Evolutionary conservation across 225 moss, liverwort and hornwort genomes (phyloP).

Genomic region (Ulota crispa): DNA sequence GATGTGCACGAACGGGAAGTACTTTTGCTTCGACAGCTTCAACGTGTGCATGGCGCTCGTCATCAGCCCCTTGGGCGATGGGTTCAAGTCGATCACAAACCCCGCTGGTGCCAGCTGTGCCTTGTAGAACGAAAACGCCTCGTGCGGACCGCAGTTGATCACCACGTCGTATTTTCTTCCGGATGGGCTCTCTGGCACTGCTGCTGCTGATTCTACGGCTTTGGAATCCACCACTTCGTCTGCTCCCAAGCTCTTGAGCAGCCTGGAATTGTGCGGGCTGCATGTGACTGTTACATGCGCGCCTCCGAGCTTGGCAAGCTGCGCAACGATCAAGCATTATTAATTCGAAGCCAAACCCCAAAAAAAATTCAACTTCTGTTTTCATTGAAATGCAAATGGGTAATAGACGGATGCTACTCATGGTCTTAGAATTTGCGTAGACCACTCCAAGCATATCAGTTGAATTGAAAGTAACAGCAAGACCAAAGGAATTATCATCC

Average conservation of each 20-base stretch:
- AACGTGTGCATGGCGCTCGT: constrained; percentile 31
- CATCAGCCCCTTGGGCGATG: constrained; percentile 9
- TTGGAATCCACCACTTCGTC: constrained; percentile 66
- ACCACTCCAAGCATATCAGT: no score
- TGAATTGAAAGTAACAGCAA: no score
- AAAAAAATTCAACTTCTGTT: no score
- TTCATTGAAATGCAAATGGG: no score
- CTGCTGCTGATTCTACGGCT: not conserved
- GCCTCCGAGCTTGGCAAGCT: constrained; percentile 73
- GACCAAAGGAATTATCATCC: no score
- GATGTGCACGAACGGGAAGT: constrained; percentile 29
- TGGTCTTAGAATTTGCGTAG: no score
- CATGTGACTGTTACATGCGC: constrained; percentile 67
- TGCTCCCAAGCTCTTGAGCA: constrained; percentile 57
- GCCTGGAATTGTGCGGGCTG: constrained; percentile 42
- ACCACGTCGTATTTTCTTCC: constrained; percentile 65
- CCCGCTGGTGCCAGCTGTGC: constrained; percentile 47
- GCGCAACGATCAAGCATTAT: not conserved
- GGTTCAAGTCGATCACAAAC: constrained; percentile 52
- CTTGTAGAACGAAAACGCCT: constrained; percentile 43
- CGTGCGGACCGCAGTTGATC: constrained; percentile 43
- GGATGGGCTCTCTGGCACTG: constrained; percentile 42
- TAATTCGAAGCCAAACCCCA: not conserved
- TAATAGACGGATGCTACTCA: no score
- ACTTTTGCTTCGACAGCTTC: constrained; percentile 48